Percentiles rank a stretch among this genome's conserved stretches.
Conservation (phyloP, 1,284 basidiomycete species). For the Mrakiaceae sp. region DNA sequence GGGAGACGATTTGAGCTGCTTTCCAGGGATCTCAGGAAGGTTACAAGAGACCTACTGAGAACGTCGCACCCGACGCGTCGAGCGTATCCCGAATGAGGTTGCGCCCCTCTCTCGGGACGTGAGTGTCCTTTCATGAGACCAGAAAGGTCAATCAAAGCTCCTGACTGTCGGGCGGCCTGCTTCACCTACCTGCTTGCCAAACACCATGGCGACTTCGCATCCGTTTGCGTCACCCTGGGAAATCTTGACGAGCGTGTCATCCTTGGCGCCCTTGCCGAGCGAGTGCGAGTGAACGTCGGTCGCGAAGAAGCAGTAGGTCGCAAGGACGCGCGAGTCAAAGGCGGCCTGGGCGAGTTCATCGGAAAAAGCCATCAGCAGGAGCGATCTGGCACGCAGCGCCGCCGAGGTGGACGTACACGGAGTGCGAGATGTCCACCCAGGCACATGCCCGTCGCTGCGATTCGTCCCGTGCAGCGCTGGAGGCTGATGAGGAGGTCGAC, state of each 20-base stretch:
- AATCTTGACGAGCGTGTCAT: constrained; percentile 61
- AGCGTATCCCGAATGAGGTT: constrained; percentile 69
- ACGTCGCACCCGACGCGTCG: constrained; percentile 60
- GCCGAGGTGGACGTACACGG: background rate
- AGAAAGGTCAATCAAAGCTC: background rate
- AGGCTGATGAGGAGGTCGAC: constrained; percentile 61
- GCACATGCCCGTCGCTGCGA: constrained; percentile 48
- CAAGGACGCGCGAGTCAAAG: constrained; percentile 69
- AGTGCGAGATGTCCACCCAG: constrained; percentile 32
- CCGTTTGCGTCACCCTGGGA: constrained; percentile 58
- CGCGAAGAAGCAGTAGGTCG: constrained; percentile 83
- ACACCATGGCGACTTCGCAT: constrained; percentile 82
- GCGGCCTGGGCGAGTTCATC: constrained; percentile 54
- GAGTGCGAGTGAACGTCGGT: constrained; percentile 69
- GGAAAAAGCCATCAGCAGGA: constrained; percentile 41
- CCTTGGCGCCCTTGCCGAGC: constrained; percentile 66
- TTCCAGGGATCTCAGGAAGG: background rate
- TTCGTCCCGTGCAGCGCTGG: constrained; percentile 74
- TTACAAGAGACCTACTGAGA: constrained; percentile 43
- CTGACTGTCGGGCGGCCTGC: too few species aligned
- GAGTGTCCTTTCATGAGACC: constrained; percentile 52
- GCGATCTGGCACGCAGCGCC: background rate
- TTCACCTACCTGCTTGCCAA: constrained; percentile 64
- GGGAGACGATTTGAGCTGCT: background rate
- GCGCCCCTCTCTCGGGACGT: constrained; percentile 71